Evolutionary conservation across 2,329 filamentous ascomycete genomes (phyloP).

Genomic region (Trichoderma afroharzianum): DNA sequence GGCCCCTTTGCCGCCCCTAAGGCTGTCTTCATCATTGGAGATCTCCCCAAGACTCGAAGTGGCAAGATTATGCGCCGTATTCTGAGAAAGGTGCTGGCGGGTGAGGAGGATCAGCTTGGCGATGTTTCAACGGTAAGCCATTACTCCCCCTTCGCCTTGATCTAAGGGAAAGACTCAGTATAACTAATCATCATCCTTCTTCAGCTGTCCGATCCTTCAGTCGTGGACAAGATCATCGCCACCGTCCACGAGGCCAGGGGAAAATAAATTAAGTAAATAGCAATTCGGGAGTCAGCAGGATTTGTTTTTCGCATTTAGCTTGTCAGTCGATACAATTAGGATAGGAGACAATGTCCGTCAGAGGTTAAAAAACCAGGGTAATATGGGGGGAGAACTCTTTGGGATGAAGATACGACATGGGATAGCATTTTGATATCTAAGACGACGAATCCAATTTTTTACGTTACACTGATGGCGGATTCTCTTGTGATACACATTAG

Average conservation of each 20-base stretch:
- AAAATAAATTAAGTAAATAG: conserved; percentile 38
- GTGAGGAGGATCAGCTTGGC: conserved; percentile 94
- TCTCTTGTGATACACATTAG: not conserved
- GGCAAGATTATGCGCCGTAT: conserved; percentile 99
- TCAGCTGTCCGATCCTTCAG: conserved; percentile 81
- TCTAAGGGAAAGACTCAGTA: not conserved
- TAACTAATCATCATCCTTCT: conserved; percentile 18
- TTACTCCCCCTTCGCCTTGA: conserved; percentile 20
- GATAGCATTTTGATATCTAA: conserved; percentile 13
- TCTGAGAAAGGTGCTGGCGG: conserved; percentile 92
- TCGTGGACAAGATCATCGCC: conserved; percentile 86
- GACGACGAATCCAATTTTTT: not conserved
- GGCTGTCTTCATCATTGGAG: conserved; percentile 83
- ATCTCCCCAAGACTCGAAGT: conserved; percentile 93
- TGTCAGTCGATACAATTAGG: conserved; percentile 14
- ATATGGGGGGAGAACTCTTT: not conserved
- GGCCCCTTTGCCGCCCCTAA: conserved; percentile 97
- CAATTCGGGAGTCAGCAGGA: not conserved
- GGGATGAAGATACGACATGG: conserved; percentile 6
- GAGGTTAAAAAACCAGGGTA: conserved; percentile 9
- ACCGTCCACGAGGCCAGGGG: conserved; percentile 64
- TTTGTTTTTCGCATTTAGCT: conserved; percentile 9
- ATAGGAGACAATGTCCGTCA: not conserved
- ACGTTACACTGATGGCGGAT: not conserved
- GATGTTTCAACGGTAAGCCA: conserved; percentile 80